Evolutionary conservation across 768 basidiomycete genomes (phyloP).

Genomic region (Daedaleopsis nitida): DNA sequence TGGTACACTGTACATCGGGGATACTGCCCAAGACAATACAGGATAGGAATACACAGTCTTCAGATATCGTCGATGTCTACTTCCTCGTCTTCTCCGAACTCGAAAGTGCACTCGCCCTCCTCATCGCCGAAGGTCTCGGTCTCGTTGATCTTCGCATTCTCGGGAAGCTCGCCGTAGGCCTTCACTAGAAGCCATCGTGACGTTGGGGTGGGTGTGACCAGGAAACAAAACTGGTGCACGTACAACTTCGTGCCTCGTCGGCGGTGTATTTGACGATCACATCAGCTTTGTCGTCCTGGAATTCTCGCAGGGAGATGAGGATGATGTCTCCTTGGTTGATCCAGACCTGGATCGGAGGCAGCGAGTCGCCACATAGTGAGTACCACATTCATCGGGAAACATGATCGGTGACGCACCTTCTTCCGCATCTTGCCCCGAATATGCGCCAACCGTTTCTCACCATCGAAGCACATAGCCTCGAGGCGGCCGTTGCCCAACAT

Average conservation of each 20-base stretch:
- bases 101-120: conserved; percentile 86
- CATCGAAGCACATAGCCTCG: conserved; percentile 97
- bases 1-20: background rate
- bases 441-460: conserved; percentile 95
- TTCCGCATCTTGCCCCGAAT: conserved; percentile 99
- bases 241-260: conserved; percentile 86
- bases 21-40: conserved; percentile 3
- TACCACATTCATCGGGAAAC: background rate
- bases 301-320: conserved; percentile 91
- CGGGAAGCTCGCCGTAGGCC: conserved; percentile 97
- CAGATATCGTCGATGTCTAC: conserved; percentile 91
- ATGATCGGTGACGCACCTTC: conserved; percentile 62
- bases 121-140: conserved; percentile 92
- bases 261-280: conserved; percentile 99
- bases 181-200: conserved; percentile 59
- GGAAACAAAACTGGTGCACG: conserved; percentile 29
- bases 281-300: conserved; percentile 99
- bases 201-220: conserved; percentile 4
- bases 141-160: conserved; percentile 96
- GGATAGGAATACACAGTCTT: conserved; percentile 32
- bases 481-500: conserved; percentile 98
- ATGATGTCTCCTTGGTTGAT: conserved; percentile 99
- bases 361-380: background rate
- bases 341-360: conserved; percentile 76
- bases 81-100: conserved; percentile 88